Evolutionary conservation across 352 stramenopile species (phyloP), one percentile per base, ranked within the genome.

Genomic region (Pythium dissotocum): DNA sequence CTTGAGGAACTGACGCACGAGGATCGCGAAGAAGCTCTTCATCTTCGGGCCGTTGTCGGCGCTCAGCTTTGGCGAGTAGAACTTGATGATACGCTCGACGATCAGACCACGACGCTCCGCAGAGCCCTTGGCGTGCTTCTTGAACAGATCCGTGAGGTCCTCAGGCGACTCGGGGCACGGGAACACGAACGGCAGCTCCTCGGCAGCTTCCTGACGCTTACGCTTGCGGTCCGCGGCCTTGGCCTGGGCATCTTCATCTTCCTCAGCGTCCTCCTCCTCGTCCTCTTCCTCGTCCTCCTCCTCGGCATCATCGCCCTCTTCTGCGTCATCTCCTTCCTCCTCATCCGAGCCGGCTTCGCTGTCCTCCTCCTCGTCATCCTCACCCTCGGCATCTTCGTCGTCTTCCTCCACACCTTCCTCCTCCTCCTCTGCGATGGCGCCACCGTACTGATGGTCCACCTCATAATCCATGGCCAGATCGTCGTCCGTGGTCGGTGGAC

Each of bases 1-100:
- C 63, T 91, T 87, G 32, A 98, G 82, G 70, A 99, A 98, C 69
- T 97, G 79, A 30, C 90, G 91, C 51, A 98, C 73, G 51, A 99
- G 82, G 3, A 99, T 91, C 44, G 97, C 93, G 40, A 98, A 97
- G 74, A 99, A 98, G 63, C 97, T 98, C 81, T 98, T 96, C 91
- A 99, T 98, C 48, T 91, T 93, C 66, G 92, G 80, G 67, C 96
- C 91, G 78, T 99, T 99, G 32, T 94, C 89, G 54, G 94, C 91
- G 67, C 96, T 96, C 35, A 99, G 70, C 52, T 92, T 84, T n/a
- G 97, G 87, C 30, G 93, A 98, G 80, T 98, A 98, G 58, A 91
- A 96, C 52, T 83, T 88, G 49, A 98, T 79, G 53, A 99, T 93
- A 36, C 97, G 92, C 69, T 97, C 78, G 33, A 99, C 76, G 55